A percentile compares a stretch with the other conserved stretches of the same genome.
These are phyloP conservation scores for Pholiota conissans DNA, from an alignment of 768 basidiomycete genomes.

Conservation along the genomic window DNA sequence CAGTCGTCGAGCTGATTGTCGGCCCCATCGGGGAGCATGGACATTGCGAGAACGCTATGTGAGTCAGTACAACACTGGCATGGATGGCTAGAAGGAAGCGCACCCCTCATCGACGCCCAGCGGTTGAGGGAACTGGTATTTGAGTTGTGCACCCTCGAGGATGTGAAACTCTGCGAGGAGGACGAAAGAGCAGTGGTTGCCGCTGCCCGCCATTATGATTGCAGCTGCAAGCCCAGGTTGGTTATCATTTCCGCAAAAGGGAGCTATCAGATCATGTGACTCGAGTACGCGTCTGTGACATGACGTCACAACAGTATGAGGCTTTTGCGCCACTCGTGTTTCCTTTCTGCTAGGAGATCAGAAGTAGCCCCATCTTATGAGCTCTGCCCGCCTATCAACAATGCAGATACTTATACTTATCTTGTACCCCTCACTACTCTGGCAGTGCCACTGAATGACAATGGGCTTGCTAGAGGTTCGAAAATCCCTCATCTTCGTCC, in stretches of 20 bases:
- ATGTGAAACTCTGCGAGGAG: constrained; percentile 99
- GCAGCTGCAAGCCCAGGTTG: neutral
- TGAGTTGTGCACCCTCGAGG: constrained; percentile 87
- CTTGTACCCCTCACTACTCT: neutral
- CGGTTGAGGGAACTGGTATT: constrained; percentile 95
- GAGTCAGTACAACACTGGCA: constrained; percentile 9
- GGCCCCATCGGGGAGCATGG: constrained; percentile 98
- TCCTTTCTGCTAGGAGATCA: neutral
- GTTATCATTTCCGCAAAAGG: neutral
- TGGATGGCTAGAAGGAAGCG: constrained; percentile 24
- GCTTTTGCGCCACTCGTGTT: constrained; percentile 1
- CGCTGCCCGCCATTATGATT: constrained; percentile 49
- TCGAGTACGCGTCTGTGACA: neutral
- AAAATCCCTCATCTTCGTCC: constrained; percentile 10
- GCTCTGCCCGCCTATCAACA: neutral
- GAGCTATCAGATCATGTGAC: neutral
- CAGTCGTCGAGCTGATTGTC: constrained; percentile 95
- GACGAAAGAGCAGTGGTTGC: constrained; percentile 87
- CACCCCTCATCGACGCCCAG: constrained; percentile 95
- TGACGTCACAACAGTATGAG: neutral
- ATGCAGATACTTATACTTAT: neutral
- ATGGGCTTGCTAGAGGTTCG: constrained; percentile 35
- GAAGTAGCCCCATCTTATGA: neutral
- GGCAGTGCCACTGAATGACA: neutral
- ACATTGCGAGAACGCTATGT: constrained; percentile 84